Evolutionary conservation across 257 asterid species (phyloP).

Genomic region (Nicotiana tabacum): DNA sequence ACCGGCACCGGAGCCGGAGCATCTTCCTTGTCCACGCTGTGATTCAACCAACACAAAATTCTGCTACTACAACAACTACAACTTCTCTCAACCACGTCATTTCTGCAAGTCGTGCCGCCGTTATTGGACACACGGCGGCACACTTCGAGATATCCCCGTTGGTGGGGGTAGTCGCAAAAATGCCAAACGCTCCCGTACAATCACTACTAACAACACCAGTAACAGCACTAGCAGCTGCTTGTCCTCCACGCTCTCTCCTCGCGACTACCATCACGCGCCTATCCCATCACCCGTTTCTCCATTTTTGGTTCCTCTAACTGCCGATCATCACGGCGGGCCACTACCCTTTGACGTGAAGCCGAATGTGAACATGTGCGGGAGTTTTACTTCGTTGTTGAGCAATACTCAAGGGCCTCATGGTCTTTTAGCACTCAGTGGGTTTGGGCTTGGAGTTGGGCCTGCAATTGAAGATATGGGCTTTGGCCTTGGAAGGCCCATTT

Average conservation of each 20-base stretch:
- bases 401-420: slow-evolving; percentile 48
- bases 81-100: slow-evolving; percentile 90
- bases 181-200: slow-evolving; percentile 74
- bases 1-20: slow-evolving; percentile 82
- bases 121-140: slow-evolving; percentile 98
- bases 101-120: slow-evolving; percentile 96
- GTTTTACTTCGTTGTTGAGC: slow-evolving; percentile 66
- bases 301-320: slow-evolving; percentile 31
- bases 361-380: slow-evolving; percentile 36
- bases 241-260: slow-evolving; percentile 19
- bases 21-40: slow-evolving; percentile 92
- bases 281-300: slow-evolving; percentile 23
- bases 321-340: slow-evolving; percentile 29
- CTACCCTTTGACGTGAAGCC: slow-evolving; percentile 23
- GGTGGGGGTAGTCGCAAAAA: slow-evolving; percentile 93
- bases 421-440: slow-evolving; percentile 54
- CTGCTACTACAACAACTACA: slow-evolving; percentile 96
- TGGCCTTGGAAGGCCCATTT: slow-evolving; percentile 54
- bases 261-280: slow-evolving; percentile 50
- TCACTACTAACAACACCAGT: background rate
- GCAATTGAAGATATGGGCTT: slow-evolving; percentile 59
- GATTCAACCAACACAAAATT: slow-evolving; percentile 89
- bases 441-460: slow-evolving; percentile 48
- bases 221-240: slow-evolving; percentile 3
- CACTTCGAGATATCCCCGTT: slow-evolving; percentile 85